Evolutionary conservation across 2,329 filamentous ascomycete species (phyloP).

Genomic region (Alternaria conjuncta): DNA sequence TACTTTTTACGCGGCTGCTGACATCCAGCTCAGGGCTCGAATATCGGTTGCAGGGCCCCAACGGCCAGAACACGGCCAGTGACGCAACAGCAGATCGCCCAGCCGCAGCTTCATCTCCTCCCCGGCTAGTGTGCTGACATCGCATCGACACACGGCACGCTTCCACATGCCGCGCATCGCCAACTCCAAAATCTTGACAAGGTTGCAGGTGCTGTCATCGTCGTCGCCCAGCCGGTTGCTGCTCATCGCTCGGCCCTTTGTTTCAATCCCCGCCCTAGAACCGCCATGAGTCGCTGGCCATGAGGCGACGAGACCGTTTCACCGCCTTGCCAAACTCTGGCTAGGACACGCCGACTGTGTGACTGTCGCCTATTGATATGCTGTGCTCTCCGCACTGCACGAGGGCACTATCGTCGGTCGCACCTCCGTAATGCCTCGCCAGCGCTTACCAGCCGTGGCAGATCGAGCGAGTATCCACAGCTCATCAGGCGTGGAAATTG

Average conservation of each 20-base stretch:
- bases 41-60: neutral
- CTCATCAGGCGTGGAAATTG: neutral
- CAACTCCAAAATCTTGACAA: conserved; percentile 1
- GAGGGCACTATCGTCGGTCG: conserved; percentile 28
- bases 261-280: conserved; percentile 25
- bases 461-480: conserved; percentile 1
- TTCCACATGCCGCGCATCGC: conserved; percentile 7
- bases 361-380: conserved; percentile 31
- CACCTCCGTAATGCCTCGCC: conserved; percentile 14
- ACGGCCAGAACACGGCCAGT: conserved; percentile 13
- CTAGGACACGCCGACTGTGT: conserved; percentile 29
- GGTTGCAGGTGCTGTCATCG: neutral
- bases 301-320: conserved; percentile 26
- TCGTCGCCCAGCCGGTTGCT: neutral
- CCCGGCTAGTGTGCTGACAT: conserved; percentile 13
- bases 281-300: conserved; percentile 25
- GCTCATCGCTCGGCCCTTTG: conserved; percentile 13
- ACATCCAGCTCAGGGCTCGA: neutral
- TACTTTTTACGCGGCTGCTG: conserved; percentile 1
- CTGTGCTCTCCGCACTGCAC: conserved; percentile 30
- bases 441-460: conserved; percentile 7
- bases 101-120: conserved; percentile 9
- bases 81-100: conserved; percentile 10
- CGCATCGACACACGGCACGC: conserved; percentile 5
- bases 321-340: conserved; percentile 29